Conservation (phyloP, 495 filamentous ascomycete genomes). For the Apodospora peruviana region DNA sequence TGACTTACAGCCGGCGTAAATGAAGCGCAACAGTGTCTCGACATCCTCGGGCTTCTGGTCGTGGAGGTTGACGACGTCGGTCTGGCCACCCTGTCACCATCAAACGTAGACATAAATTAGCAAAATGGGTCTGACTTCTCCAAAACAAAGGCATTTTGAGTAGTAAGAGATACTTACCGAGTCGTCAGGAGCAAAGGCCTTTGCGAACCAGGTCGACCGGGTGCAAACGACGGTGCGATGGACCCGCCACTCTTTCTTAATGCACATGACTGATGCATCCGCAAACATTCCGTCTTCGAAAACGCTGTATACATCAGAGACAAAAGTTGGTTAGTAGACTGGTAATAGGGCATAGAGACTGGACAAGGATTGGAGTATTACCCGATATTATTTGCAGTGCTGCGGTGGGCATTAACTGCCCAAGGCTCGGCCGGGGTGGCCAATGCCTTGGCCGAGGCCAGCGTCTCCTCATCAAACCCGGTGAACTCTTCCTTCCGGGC, state of each 20-base stretch:
- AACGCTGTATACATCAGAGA: conserved; percentile 2
- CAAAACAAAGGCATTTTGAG: background rate
- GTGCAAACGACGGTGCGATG: conserved; percentile 14
- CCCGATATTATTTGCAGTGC: background rate
- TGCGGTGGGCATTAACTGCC: background rate
- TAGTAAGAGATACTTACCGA: background rate
- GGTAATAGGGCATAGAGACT: too few species aligned
- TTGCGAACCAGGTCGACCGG: conserved; percentile 10
- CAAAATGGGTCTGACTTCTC: background rate
- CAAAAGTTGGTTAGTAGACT: too few species aligned
- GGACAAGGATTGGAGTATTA: too few species aligned
- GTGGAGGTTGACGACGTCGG: conserved; percentile 6
- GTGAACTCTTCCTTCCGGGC: background rate
- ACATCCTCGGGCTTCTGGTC: background rate
- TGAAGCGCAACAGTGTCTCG: conserved; percentile 6
- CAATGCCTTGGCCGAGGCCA: background rate
- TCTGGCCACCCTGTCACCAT: background rate
- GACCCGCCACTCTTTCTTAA: conserved; percentile 11
- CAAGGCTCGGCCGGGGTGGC: background rate
- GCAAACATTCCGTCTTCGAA: conserved; percentile 9
- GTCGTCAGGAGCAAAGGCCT: background rate
- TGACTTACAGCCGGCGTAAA: conserved; percentile 14
- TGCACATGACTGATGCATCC: conserved; percentile 9
- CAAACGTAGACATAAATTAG: background rate
- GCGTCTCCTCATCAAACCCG: background rate